These are phyloP conservation scores for Candida succiphila DNA, from an alignment of 805 yeast species.

Conservation along the genomic window DNA sequence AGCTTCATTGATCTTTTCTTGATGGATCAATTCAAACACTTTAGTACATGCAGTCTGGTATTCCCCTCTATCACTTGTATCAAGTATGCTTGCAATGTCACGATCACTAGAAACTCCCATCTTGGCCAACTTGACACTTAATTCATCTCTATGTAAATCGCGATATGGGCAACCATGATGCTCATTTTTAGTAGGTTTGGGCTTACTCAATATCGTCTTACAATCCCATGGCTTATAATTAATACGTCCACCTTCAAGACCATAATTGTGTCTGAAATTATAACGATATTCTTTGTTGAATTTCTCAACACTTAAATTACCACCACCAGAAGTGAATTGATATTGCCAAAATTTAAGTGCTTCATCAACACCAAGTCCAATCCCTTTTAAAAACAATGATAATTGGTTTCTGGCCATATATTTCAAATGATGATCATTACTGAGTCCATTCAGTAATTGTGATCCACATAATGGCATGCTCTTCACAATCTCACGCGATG, in stretches of 20 bases:
- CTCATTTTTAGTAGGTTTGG: constrained; percentile 58
- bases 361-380: constrained; percentile 82
- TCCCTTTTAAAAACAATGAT: constrained; percentile 76
- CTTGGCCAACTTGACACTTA: constrained; percentile 42
- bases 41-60: constrained; percentile 84
- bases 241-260: constrained; percentile 75
- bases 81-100: constrained; percentile 47
- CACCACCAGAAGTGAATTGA: constrained; percentile 48
- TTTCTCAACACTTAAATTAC: constrained; percentile 51
- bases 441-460: constrained; percentile 53
- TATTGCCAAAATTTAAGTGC: constrained; percentile 77
- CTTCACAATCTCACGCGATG: constrained; percentile 38
- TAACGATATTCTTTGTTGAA: constrained; percentile 85
- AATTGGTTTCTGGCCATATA: constrained; percentile 82
- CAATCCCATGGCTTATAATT: constrained; percentile 86
- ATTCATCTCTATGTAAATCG: constrained; percentile 56
- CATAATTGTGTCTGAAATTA: constrained; percentile 83
- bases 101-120: constrained; percentile 50
- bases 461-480: constrained; percentile 81
- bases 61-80: constrained; percentile 57
- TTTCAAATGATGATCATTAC: constrained; percentile 59
- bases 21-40: constrained; percentile 70
- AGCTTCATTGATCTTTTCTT: constrained; percentile 27
- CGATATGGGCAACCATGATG: constrained; percentile 92
- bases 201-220: constrained; percentile 60